Conservation (phyloP, 306 rosid genomes). For the Pyrus betulifolia region DNA sequence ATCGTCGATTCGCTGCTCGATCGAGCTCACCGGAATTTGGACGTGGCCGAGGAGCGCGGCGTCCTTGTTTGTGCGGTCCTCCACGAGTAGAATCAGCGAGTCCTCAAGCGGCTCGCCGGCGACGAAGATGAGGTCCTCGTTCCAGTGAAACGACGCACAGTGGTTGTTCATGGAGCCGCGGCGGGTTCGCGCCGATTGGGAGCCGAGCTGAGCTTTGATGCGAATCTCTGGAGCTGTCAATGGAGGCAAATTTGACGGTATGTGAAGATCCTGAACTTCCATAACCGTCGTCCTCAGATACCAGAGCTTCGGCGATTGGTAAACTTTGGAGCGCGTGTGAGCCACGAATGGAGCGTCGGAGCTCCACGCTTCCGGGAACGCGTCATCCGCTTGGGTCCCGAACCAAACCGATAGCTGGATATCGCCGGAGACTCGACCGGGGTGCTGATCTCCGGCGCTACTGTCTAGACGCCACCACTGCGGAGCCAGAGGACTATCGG, state of each 20-base stretch:
- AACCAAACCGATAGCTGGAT: constrained; percentile 54
- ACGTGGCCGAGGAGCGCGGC: constrained; percentile 52
- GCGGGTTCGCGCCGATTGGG: constrained; percentile 62
- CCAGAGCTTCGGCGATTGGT: constrained; percentile 60
- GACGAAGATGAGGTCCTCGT: constrained; percentile 79
- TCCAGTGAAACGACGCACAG: constrained; percentile 69
- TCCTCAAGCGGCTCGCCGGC: constrained; percentile 94
- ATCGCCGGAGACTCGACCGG: constrained; percentile 35
- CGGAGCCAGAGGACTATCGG: constrained; percentile 53
- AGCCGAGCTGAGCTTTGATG: constrained; percentile 58
- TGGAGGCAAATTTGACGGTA: constrained; percentile 76
- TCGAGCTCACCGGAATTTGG: constrained; percentile 44
- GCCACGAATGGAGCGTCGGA: constrained; percentile 46
- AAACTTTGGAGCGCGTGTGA: constrained; percentile 50
- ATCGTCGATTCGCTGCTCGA: constrained; percentile 83
- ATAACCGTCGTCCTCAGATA: constrained; percentile 41
- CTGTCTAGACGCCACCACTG: constrained; percentile 46
- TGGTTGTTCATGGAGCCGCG: constrained; percentile 81
- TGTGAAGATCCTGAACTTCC: constrained; percentile 48
- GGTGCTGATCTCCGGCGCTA: constrained; percentile 24
- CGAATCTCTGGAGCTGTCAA: constrained; percentile 79
- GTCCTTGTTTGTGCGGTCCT: constrained; percentile 71
- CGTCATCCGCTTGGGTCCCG: constrained; percentile 55
- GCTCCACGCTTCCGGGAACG: constrained; percentile 49
- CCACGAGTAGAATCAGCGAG: constrained; percentile 50